Evolutionary conservation across 2,329 filamentous ascomycete genomes (phyloP).

Genomic region (Emericellopsis atlantica): DNA sequence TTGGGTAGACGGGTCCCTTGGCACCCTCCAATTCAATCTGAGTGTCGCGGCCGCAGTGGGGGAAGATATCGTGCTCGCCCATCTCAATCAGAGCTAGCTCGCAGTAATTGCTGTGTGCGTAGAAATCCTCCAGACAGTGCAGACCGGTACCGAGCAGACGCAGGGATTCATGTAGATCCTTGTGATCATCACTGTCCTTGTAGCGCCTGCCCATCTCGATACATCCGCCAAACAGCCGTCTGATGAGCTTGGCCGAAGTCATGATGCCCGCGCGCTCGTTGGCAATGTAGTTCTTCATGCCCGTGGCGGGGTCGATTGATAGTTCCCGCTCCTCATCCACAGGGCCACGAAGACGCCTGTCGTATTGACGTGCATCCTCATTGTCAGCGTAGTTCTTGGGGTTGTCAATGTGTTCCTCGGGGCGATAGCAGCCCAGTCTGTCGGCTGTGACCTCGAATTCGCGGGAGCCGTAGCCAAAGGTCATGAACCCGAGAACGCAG

Average conservation of each 20-base stretch:
- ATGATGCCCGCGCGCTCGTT: constrained; percentile 68
- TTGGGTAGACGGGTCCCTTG: constrained; percentile 56
- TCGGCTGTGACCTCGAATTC: constrained; percentile 80
- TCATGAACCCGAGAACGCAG: constrained; percentile 83
- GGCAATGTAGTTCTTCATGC: constrained; percentile 91
- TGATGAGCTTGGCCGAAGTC: constrained; percentile 68
- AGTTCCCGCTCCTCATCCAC: constrained; percentile 71
- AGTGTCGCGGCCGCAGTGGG: constrained; percentile 72
- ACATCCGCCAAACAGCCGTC: constrained; percentile 57
- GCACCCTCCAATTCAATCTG: constrained; percentile 56
- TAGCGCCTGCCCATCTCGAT: constrained; percentile 75
- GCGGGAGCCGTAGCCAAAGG: constrained; percentile 70
- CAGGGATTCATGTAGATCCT: constrained; percentile 78
- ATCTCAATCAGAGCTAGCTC: constrained; percentile 82
- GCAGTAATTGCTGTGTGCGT: constrained; percentile 86
- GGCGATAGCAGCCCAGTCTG: constrained; percentile 70
- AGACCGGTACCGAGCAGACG: constrained; percentile 76
- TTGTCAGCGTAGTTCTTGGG: constrained; percentile 86
- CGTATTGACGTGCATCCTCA: constrained; percentile 70
- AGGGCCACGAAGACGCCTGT: constrained; percentile 67
- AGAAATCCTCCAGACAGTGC: constrained; percentile 86
- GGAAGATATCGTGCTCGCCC: constrained; percentile 70
- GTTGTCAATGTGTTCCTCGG: constrained; percentile 66
- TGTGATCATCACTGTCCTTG: constrained; percentile 37
- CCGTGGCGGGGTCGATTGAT: constrained; percentile 60